Conservation (phyloP, 2,329 filamentous ascomycete species). For the Pseudogymnoascus sp. region DNA sequence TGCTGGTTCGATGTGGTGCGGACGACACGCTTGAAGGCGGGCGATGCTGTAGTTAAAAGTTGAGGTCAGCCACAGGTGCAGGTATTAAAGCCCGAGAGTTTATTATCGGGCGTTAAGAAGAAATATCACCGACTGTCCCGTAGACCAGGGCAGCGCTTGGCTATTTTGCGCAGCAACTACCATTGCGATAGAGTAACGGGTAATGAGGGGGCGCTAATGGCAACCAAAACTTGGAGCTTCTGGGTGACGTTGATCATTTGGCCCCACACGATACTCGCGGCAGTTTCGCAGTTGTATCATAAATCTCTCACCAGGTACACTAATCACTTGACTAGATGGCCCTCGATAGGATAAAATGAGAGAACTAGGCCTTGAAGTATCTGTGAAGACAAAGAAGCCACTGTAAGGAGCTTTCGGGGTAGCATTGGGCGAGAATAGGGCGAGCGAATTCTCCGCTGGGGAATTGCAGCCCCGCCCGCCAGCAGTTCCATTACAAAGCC, state of each 20-base stretch:
- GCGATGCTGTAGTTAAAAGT: background rate
- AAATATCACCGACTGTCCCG: background rate
- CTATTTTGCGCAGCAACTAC: conserved; percentile 2
- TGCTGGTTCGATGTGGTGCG: background rate
- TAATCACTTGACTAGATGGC: conserved; percentile 1
- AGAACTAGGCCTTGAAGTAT: background rate
- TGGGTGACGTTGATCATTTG: background rate
- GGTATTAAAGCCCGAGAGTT: background rate
- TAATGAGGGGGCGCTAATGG: conserved; percentile 5
- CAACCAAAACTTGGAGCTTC: background rate
- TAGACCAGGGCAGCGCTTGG: background rate
- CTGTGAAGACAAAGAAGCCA: background rate
- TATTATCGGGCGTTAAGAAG: background rate
- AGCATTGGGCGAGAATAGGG: background rate
- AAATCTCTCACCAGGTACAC: background rate
- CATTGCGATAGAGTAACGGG: background rate
- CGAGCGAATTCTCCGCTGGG: background rate
- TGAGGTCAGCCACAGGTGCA: background rate
- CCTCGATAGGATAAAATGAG: background rate
- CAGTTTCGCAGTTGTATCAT: conserved; percentile 4
- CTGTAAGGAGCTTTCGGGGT: background rate
- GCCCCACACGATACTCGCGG: background rate
- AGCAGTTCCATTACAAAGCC: conserved; percentile 2
- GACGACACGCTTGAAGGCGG: background rate
- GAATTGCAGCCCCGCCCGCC: background rate